phyloP scores from a whole-genome alignment of 257 asterid species.

The Osmanthus fragrans region DNA sequence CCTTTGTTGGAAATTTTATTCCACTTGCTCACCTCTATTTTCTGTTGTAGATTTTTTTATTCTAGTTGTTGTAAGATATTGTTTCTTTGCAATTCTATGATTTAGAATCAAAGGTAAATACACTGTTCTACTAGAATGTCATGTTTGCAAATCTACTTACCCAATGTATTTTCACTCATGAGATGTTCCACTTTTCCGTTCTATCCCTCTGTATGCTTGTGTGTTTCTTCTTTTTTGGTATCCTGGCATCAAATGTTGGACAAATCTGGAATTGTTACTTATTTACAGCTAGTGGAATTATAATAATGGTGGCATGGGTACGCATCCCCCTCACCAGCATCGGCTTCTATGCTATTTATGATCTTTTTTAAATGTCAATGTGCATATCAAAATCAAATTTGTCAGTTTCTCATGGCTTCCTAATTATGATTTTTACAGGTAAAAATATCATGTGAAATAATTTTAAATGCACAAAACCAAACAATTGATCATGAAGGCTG shows the following conservation, averaged over 20 bases:
- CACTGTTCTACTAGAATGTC: not conserved
- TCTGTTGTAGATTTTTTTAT: not conserved
- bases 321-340: not conserved
- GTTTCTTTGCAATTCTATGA: not conserved
- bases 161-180: not conserved
- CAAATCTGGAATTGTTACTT: not conserved
- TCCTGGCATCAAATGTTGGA: not conserved
- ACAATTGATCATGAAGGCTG: conserved; percentile 45
- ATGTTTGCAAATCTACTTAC: not conserved
- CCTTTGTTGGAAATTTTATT: not conserved
- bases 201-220: not conserved
- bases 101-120: not conserved
- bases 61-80: not conserved
- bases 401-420: not conserved
- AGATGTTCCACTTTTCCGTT: not conserved
- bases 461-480: conserved; percentile 41
- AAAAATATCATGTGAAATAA: conserved; percentile 38
- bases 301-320: not conserved
- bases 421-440: conserved; percentile 41
- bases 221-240: not conserved
- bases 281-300: not conserved
- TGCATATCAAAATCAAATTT: not conserved
- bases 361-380: not conserved
- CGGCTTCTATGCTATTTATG: not conserved
- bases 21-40: not conserved